phyloP scores from a whole-genome alignment of 257 asterid genomes.

The Cynanchum wilfordii region DNA sequence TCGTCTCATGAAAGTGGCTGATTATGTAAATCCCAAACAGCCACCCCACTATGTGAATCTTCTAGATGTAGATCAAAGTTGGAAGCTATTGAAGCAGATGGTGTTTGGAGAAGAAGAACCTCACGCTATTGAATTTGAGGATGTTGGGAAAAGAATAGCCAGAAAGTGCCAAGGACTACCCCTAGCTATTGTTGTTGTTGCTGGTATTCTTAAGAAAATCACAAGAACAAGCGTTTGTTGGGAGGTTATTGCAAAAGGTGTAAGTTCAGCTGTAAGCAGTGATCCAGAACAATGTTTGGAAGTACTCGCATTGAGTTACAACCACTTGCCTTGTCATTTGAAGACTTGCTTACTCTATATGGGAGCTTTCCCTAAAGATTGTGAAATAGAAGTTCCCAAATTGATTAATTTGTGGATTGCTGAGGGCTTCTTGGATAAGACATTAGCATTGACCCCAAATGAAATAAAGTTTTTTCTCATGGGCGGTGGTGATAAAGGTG shows the following conservation, averaged over 20 bases:
- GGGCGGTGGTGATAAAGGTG: no score
- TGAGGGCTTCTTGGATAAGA: conserved; percentile 28
- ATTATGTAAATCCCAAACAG: not conserved
- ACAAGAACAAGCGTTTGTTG: no score
- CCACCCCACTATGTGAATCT: not conserved
- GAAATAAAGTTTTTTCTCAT: not conserved
- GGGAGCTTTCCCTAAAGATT: conserved; percentile 33
- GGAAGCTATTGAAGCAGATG: not conserved
- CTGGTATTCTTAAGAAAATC: no score
- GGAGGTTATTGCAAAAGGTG: not conserved
- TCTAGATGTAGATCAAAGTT: not conserved
- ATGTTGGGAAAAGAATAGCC: not conserved
- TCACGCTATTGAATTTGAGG: not conserved
- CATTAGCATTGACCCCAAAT: no score
- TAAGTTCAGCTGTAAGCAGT: not conserved
- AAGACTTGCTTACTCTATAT: conserved; percentile 15
- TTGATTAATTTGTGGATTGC: conserved; percentile 31
- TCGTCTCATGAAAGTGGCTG: not conserved
- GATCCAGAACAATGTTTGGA: conserved; percentile 2
- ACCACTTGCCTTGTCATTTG: conserved; percentile 6
- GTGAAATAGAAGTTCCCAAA: conserved; percentile 23
- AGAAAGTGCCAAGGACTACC: not conserved
- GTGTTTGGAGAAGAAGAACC: conserved; percentile 1
- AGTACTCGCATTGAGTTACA: conserved; percentile 17
- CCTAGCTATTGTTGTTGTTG: no score